phyloP scores from a whole-genome alignment of 2,329 filamentous ascomycete genomes.

The Diaporthe caulivora region DNA sequence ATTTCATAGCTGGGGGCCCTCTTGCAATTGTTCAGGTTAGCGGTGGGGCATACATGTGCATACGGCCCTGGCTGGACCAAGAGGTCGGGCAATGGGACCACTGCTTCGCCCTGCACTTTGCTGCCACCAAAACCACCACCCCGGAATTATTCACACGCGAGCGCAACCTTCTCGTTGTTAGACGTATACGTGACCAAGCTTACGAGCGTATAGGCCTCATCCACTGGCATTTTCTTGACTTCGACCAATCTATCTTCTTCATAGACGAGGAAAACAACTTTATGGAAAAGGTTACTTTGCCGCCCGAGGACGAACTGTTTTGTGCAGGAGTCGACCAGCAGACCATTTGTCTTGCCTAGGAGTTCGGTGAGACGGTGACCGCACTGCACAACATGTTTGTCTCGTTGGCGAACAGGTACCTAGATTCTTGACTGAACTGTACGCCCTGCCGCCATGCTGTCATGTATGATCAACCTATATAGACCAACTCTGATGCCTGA shows the following conservation, averaged over 20 bases:
- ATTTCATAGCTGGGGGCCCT: not conserved
- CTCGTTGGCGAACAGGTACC: not conserved
- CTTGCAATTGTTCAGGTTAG: not conserved
- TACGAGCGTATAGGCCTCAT: not conserved
- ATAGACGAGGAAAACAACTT: not conserved
- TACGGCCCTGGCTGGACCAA: not conserved
- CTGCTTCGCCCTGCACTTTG: not conserved
- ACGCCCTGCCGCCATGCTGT: not conserved
- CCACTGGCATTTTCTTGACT: not conserved
- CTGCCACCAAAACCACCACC: too few species aligned
- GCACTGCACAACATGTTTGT: too few species aligned
- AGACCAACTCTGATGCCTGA: not conserved
- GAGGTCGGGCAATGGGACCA: too few species aligned
- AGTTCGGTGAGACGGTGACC: not conserved
- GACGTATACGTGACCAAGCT: not conserved
- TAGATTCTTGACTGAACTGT: too few species aligned
- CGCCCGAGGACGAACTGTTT: not conserved
- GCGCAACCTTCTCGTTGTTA: not conserved
- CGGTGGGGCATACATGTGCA: not conserved
- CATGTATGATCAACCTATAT: not conserved
- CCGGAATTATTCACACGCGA: not conserved
- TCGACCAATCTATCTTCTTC: not conserved
- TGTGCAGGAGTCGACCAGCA: not conserved
- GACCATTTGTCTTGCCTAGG: not conserved
- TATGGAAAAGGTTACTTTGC: not conserved